phyloP scores from a whole-genome alignment of 805 yeast species.

The Ogataea allantospora region DNA sequence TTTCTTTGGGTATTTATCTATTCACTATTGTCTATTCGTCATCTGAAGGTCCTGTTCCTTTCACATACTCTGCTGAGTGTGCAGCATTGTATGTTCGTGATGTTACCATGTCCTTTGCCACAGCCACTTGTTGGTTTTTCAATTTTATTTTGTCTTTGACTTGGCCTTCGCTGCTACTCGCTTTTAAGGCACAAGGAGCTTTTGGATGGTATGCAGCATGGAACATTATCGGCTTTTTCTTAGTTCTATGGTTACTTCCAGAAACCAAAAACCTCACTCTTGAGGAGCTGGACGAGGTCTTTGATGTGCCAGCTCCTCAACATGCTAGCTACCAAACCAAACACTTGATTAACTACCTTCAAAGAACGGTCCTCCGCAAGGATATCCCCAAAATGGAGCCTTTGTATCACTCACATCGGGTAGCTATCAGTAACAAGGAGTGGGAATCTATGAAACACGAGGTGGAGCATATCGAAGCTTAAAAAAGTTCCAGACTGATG shows the following conservation, averaged over 20 bases:
- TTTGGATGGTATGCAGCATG: slow-evolving; percentile 88
- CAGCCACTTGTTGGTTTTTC: slow-evolving; percentile 77
- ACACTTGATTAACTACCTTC: slow-evolving; percentile 41
- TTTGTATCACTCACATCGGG: slow-evolving; percentile 54
- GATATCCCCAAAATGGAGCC: slow-evolving; percentile 51
- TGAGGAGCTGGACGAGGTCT: slow-evolving; percentile 76
- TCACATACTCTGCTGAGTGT: slow-evolving; percentile 84
- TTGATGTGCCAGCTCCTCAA: slow-evolving; percentile 53
- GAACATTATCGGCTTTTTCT: slow-evolving; percentile 68
- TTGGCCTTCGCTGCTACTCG: slow-evolving; percentile 69
- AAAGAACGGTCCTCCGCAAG: slow-evolving; percentile 47
- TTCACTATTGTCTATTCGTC: slow-evolving; percentile 74
- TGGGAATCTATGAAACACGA: slow-evolving; percentile 62
- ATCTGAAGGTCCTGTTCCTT: slow-evolving; percentile 89
- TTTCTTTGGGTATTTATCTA: slow-evolving; percentile 70
- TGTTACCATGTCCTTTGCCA: slow-evolving; percentile 76
- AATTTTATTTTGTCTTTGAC: slow-evolving; percentile 69
- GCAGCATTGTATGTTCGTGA: slow-evolving; percentile 78
- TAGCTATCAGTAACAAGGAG: slow-evolving; percentile 57
- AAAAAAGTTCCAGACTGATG: not conserved
- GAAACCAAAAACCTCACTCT: slow-evolving; percentile 71
- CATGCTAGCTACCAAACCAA: slow-evolving; percentile 52
- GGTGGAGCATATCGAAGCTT: slow-evolving; percentile 45
- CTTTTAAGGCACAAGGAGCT: slow-evolving; percentile 79
- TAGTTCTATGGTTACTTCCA: slow-evolving; percentile 69